phyloP scores from a whole-genome alignment of 805 yeast genomes.

The Teunomyces kruisii region DNA sequence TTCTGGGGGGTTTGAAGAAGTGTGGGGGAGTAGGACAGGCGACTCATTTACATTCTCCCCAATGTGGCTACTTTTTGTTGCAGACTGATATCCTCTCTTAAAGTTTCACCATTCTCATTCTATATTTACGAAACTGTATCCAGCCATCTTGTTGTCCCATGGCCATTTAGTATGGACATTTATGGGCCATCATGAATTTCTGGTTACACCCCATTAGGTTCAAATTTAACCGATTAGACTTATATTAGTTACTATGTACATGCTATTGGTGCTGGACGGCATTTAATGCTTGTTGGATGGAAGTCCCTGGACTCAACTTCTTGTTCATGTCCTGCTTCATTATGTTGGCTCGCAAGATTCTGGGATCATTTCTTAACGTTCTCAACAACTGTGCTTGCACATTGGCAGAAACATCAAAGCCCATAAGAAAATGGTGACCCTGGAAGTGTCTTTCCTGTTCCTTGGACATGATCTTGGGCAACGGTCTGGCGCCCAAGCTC shows the following conservation, averaged over 20 bases:
- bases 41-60: too few species aligned
- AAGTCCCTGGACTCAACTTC: conserved; percentile 55
- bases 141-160: too few species aligned
- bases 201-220: too few species aligned
- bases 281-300: conserved; percentile 26
- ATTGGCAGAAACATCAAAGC: conserved; percentile 81
- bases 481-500: conserved; percentile 72
- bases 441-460: conserved; percentile 89
- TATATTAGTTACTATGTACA: conserved; percentile 7
- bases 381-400: conserved; percentile 85
- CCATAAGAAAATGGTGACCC: conserved; percentile 83
- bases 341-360: conserved; percentile 78
- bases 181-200: too few species aligned
- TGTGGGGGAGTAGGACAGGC: too few species aligned
- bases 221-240: background rate
- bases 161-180: too few species aligned
- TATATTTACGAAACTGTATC: too few species aligned
- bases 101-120: too few species aligned
- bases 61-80: too few species aligned
- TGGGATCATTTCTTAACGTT: conserved; percentile 82
- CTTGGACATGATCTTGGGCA: conserved; percentile 80
- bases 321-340: conserved; percentile 59
- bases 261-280: conserved; percentile 11
- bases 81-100: too few species aligned
- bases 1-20: too few species aligned